Evolutionary conservation across 192 early-diverging fungal genomes (phyloP), one percentile per base, ranked within the genome.

Genomic region (Backusella sp.): DNA sequence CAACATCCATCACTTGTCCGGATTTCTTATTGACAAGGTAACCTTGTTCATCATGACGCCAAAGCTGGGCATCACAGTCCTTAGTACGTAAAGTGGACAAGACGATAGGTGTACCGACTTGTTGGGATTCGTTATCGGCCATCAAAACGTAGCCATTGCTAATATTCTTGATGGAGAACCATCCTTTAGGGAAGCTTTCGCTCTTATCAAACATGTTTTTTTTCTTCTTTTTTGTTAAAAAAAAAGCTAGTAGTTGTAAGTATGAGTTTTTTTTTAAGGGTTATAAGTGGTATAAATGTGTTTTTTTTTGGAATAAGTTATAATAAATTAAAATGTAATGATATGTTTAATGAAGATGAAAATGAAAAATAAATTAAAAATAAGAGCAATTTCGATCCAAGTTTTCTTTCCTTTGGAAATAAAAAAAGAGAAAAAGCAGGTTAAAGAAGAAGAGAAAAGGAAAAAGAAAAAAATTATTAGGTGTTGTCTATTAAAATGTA

Each of bases 131-230:
- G 36, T 77, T 73, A 30, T 76, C 75, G 26, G 68, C 37, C 46
- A 68, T 70, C 26, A 80, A 65, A 15, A 80, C 79, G 59, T 70
- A 73, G 19, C 75, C 79, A 53, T 76, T 76, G 32, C 52, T 72
- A 30, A 14, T 72, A 36, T 76, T 80, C 32, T 80, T 80, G 70
- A 80, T 77, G 72, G 73, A 80, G 44, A 80, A 80, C 79, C 79
- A 80, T 32, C 76, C 79, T 70, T 80, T 72, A 70, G 79, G 79
- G 65, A 80, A 80, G 26, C 76, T 73, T 49, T 42, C 70, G 36
- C 72, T 73, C 21, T 71, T 71, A 21, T 56, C 52, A 73, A 65
- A 73, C 72, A 73, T 73, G 3, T 49, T 52, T 52, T 49, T 72
- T 30, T 4, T 71, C 9, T 8, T 28, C 42, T 28, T 52, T 28